Evolutionary conservation across 768 basidiomycete genomes (phyloP), one percentile per base, ranked within the genome.

Genomic region (Boletales sp.): DNA sequence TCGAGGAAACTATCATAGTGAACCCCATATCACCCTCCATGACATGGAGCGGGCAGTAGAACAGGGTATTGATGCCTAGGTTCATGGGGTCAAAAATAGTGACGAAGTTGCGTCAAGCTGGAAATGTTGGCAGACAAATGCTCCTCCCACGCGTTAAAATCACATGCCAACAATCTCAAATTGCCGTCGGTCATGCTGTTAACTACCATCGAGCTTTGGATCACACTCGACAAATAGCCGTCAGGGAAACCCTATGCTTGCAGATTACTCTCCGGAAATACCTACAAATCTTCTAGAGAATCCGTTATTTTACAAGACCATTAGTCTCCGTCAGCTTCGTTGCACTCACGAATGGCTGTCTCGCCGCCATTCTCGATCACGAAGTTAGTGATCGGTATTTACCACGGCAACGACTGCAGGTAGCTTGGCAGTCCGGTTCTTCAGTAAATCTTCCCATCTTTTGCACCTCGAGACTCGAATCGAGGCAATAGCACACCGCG

Each of bases 181-280:
- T 55, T 64, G 25, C 37, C 64, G 5, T 79, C 77, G 0, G 46
- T 72, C 3, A 74, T 81, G 70, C 54, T 80, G 39, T 57, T 81
- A 41, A 66, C 64, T 1, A 48, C 43, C 10, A 18, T 66, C 9
- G 72, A 78, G 31, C 65, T 72, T 28, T 72, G 72, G 73, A 49
- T 70, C 10, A 72, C 65, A 0, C 50, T 74, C 9, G 73, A 72
- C 48, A 63, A 52, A 30, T 66, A 8, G 52, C 51, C 0, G 43
- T 62, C 25, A 34, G 25, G 11, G 46, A 54, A 17, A 62, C 53
- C 17, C 63, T 69, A 2, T 74, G 7, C 49, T 72, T 2, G 45
- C 34, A 0, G 55, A 70, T 1, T 74, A 67, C 35, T 63, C 65
- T 9, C 73, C 73, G 0, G 72, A 71, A 51, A 46, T 72, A 5